Base-by-base conservation (phyloP, 192 early-diverging fungal genomes). In the Gamsiella multidivaricata region DNA sequence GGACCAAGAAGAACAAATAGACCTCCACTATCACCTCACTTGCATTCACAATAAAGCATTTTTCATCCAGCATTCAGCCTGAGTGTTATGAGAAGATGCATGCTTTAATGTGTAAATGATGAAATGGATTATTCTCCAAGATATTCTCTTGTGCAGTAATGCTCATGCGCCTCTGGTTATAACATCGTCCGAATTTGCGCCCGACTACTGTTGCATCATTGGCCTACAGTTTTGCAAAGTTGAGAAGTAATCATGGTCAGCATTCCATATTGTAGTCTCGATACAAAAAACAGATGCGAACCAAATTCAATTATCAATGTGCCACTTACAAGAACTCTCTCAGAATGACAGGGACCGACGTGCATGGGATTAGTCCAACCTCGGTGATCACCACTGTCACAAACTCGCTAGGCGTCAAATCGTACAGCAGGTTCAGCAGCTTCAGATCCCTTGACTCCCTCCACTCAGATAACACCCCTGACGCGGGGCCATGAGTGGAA, bases 381-480 rank as follows among this genome's bases (percentile, higher is more conserved):
- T 99, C 97, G 18, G 94, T 96, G 20, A 96, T 88, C 41, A 97
- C 91, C 34, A 94, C 86, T 31, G 93, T 94, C 51, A 99, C 90
- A 80, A 93, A 96, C 69, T 95, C 88, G 41, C 96, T 90, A 33
- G 98, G 97, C 2, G 97, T 99, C 42, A 98, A 85, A 80, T 99
- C 98, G 78, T 98, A 97, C 60, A 93, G 79, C 7, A 98, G 75
- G 61, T 97, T 98, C 68, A 99, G 81, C 49, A 98, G 79, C 68
- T 92, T 93, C 54, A 98, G 75, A 61, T 90, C 88, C 28, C 85
- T 83, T 2, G 90, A 85, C 8, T 92, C 82, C 54, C 91, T 88
- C 97, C 97, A 99, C 45, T 82, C 69, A 87, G 74, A 79, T 65
- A 61, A 54, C 42, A 54, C 60, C 25, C 62, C 70, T 23, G 54